Base-by-base conservation (phyloP, 1,284 basidiomycete genomes). In the Melanopsichium pennsylvanicum region DNA sequence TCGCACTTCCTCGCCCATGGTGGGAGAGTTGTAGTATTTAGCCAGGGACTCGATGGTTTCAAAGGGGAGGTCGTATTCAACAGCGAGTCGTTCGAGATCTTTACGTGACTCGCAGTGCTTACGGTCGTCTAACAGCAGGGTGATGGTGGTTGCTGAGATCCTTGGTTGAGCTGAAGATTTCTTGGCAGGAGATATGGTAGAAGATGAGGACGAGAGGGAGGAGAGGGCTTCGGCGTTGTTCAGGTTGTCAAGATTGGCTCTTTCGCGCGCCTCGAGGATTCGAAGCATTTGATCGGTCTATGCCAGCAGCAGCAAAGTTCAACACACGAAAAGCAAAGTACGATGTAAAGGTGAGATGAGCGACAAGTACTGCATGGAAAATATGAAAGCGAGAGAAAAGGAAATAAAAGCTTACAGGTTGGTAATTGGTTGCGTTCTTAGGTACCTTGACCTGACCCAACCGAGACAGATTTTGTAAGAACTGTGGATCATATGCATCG, bases 211-310 rank as follows among this genome's bases (percentile, higher is more conserved):
- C 5, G 48, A 33, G 7, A 47, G 27, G 2, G 47, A 41, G 18
- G 35, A 22, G 7, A 47, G 21, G 9, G 21, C 16, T 10, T 37
- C 32, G 33, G 44, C 46, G 10, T 45, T 39, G 7, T 55, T 25
- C 19, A 60, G 6, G 38, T 52, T 64, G 35, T 63, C 43, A 3
- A 61, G 15, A 32, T 46, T 54, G 34, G 58, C 58, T 2, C 41
- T 46, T 27, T 63, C 59, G 4, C 71, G 62, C 4, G 71, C 67
- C 25, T 70, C 59, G 2, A 73, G 44, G 39, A 73, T 73, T 35
- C 63, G 52, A 12, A 67, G 56, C 71, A 73, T 73, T 35, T 66
- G 62, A 22, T 70, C 62, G 25, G 51, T 66, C 64, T 71, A 26
- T 7, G 48, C 36, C 48, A 42, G 39, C 35, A n/a, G 25, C 27